phyloP scores from a whole-genome alignment of 2,329 filamentous ascomycete species.

The Albifimbria verrucaria region DNA sequence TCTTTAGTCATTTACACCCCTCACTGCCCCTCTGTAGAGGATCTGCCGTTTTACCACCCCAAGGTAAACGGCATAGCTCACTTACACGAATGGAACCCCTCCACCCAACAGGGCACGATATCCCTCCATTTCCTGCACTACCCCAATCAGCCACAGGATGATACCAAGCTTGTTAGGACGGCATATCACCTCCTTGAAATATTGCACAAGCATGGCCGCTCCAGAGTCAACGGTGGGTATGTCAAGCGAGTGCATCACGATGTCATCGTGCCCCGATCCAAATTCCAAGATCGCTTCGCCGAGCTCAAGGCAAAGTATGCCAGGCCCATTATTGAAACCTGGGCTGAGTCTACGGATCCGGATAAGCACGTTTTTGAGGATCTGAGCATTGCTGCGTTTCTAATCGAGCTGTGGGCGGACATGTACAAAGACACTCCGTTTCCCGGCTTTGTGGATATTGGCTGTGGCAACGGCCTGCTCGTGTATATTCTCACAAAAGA shows the following conservation, averaged over 20 bases:
- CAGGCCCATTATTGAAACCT: conserved; percentile 63
- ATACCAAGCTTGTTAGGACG: conserved; percentile 59
- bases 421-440: conserved; percentile 69
- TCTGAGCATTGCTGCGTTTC: conserved; percentile 82
- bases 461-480: conserved; percentile 90
- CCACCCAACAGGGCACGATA: conserved; percentile 42
- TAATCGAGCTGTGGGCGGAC: conserved; percentile 85
- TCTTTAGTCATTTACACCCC: conserved; percentile 70
- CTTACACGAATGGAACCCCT: conserved; percentile 60
- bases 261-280: conserved; percentile 69
- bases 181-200: conserved; percentile 65
- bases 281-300: conserved; percentile 79
- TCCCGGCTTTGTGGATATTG: conserved; percentile 92
- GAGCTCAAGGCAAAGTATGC: conserved; percentile 79
- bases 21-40: conserved; percentile 57
- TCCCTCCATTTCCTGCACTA: conserved; percentile 62
- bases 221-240: conserved; percentile 61
- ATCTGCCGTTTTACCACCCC: conserved; percentile 88
- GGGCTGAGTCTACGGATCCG: conserved; percentile 86
- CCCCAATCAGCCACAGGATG: conserved; percentile 18
- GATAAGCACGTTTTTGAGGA: conserved; percentile 95
- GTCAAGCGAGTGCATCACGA: conserved; percentile 84
- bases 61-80: conserved; percentile 71
- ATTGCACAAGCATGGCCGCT: conserved; percentile 71
- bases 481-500: conserved; percentile 78